Conservation (phyloP, 2,329 filamentous ascomycete species). For the Alternaria solani region DNA sequence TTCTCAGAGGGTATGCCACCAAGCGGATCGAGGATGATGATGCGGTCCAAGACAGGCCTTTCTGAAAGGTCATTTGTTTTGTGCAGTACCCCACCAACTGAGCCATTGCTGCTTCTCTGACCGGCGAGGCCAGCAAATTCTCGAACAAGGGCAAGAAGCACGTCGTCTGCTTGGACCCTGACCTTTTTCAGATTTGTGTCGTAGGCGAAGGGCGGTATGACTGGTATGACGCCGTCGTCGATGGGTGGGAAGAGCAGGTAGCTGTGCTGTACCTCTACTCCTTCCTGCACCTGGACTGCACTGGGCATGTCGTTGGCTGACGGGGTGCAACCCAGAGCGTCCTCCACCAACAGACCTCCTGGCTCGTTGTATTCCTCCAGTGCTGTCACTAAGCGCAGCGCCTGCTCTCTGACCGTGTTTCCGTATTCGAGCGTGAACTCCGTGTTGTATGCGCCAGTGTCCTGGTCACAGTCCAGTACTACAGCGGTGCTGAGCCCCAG, state of each 20-base stretch:
- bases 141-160: conserved; percentile 77
- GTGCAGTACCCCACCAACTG: conserved; percentile 29
- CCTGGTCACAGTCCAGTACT: conserved; percentile 75
- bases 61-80: conserved; percentile 39
- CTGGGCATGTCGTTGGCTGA: conserved; percentile 34
- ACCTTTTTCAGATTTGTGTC: conserved; percentile 56
- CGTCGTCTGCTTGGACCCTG: conserved; percentile 65
- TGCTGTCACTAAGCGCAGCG: conserved; percentile 75
- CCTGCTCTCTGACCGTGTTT: conserved; percentile 67
- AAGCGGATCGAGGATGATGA: conserved; percentile 87
- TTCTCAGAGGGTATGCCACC: conserved; percentile 79
- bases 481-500: conserved; percentile 84
- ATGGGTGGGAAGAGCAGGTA: conserved; percentile 70
- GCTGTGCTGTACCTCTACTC: conserved; percentile 53
- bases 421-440: conserved; percentile 45
- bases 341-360: conserved; percentile 73
- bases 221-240: conserved; percentile 72
- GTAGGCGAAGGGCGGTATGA: conserved; percentile 73
- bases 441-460: conserved; percentile 41
- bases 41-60: conserved; percentile 69
- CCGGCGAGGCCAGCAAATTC: conserved; percentile 73
- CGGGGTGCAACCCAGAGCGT: conserved; percentile 56
- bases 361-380: conserved; percentile 74
- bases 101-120: conserved; percentile 17
- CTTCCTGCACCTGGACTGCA: conserved; percentile 48